Percentiles rank a stretch among this genome's conserved stretches.
phyloP scores from a whole-genome alignment of 2,329 filamentous ascomycete genomes.

The Lachnellula subtilissima region DNA sequence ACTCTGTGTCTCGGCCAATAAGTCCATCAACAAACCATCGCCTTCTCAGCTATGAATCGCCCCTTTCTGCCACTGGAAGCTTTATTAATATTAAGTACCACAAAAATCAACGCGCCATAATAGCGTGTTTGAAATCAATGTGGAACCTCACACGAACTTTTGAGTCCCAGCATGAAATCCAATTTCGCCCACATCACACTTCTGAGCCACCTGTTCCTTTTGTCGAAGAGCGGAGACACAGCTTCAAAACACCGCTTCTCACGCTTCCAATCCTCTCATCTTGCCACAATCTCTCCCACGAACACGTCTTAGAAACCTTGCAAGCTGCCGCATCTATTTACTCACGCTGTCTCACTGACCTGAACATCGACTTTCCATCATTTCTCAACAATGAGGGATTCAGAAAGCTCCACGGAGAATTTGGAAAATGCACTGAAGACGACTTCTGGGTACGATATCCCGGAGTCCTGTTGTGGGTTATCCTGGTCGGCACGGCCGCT shows the following conservation, averaged over 20 bases:
- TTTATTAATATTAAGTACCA: conserved; percentile 1
- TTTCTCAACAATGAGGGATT: conserved; percentile 1
- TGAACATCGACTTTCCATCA: conserved; percentile 1
- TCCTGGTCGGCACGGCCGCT: conserved; percentile 10
- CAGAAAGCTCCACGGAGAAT: background rate
- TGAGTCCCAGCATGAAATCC: background rate
- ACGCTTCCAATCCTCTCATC: conserved; percentile 12
- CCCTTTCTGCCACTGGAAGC: conserved; percentile 1
- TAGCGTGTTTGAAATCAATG: conserved; percentile 2
- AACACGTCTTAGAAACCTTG: conserved; percentile 10
- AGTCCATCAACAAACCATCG: background rate
- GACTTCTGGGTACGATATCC: conserved; percentile 13
- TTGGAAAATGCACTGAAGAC: conserved; percentile 7
- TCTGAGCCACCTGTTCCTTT: conserved; percentile 1
- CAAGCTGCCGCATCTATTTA: conserved; percentile 4
- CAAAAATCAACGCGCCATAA: conserved; percentile 2
- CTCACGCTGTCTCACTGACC: background rate
- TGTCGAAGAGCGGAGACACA: conserved; percentile 3
- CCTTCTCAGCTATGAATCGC: conserved; percentile 4
- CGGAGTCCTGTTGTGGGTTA: conserved; percentile 10
- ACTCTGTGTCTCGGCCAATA: conserved; percentile 2
- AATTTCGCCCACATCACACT: background rate
- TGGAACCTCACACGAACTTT: conserved; percentile 2
- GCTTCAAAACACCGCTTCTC: conserved; percentile 8
- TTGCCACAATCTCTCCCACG: conserved; percentile 5